These are phyloP conservation scores for Phalaenopsis hybrid DNA, from an alignment of 116 monocot genomes.

Conservation along the genomic window DNA sequence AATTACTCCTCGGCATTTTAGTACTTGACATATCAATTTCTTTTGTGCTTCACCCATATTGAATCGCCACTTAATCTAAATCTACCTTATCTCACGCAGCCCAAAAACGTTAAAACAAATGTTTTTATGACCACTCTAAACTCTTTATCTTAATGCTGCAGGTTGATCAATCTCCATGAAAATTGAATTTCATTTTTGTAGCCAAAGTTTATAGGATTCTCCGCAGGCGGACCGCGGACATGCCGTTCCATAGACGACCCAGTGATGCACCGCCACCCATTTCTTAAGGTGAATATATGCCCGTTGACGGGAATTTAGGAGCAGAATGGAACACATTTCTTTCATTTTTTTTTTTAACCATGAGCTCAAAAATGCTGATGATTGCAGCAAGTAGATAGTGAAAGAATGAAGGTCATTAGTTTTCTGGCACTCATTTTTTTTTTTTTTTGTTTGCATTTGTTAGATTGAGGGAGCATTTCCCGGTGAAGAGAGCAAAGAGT, in stretches of 20 bases:
- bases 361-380: too few species aligned
- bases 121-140: not conserved
- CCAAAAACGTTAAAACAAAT: not conserved
- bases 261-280: too few species aligned
- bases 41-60: not conserved
- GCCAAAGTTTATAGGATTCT: not conserved
- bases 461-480: too few species aligned
- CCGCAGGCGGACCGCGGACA: not conserved
- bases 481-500: too few species aligned
- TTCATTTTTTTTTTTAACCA: too few species aligned
- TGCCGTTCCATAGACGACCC: not conserved
- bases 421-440: too few species aligned
- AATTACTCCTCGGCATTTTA: not conserved
- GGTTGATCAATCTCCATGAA: not conserved
- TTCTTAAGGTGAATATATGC: too few species aligned
- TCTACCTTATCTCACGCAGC: not conserved
- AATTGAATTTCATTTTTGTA: not conserved
- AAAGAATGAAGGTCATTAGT: too few species aligned
- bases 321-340: too few species aligned
- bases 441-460: too few species aligned
- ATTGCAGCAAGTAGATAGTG: too few species aligned
- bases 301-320: too few species aligned
- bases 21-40: not conserved
- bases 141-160: not conserved
- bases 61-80: not conserved